Evolutionary conservation across 495 filamentous ascomycete species (phyloP), one percentile per base, ranked within the genome.

Genomic region (Jackrogersella multiformis): DNA sequence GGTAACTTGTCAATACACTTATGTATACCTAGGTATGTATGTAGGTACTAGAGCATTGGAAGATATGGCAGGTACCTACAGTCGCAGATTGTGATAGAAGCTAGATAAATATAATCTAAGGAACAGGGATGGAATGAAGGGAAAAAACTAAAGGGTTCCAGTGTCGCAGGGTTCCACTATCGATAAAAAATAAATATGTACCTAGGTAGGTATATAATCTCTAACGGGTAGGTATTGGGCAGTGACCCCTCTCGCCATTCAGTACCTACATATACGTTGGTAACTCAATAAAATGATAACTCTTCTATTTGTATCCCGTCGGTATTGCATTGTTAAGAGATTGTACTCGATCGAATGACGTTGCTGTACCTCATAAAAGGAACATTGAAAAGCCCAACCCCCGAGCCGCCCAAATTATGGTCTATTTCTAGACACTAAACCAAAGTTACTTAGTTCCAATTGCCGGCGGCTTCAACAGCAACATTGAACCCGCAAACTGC

Each of bases 381-480:
- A n/a, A n/a, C n/a, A n/a, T n/a, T n/a, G 66, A 54, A 69, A 64
- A 55, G 66, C 48, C 55, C 49, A 46, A 64, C 48, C 42, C 39
- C 56, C 26, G 30, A 70, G 61, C 61, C 66, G 66, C 66, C 66
- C 61, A 65, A 56, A n/a, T 42, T 24, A 24, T 24, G 38, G 45
- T 68, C 64, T 68, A 70, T 65, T 70, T 70, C 61, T 70, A 49
- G 66, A 60, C 51, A 58, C 39, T 21, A 46, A 46, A 68, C 56
- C 58, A n/a, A n/a, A n/a, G n/a, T n/a, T n/a, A n/a, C 26, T 54
- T 64, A 61, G 57, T 46, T 56, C 44, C 52, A 70, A 57, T 65
- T 70, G 51, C 67, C 61, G 67, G 42, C 45, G 41, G 49, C 67
- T 61, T 70, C 67, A 70, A n/a, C n/a, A n/a, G n/a, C n/a, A n/a